A percentile compares a stretch with the other conserved stretches of the same genome.
phyloP scores from a whole-genome alignment of 2,329 filamentous ascomycete species.

The Sclerotinia minor region DNA sequence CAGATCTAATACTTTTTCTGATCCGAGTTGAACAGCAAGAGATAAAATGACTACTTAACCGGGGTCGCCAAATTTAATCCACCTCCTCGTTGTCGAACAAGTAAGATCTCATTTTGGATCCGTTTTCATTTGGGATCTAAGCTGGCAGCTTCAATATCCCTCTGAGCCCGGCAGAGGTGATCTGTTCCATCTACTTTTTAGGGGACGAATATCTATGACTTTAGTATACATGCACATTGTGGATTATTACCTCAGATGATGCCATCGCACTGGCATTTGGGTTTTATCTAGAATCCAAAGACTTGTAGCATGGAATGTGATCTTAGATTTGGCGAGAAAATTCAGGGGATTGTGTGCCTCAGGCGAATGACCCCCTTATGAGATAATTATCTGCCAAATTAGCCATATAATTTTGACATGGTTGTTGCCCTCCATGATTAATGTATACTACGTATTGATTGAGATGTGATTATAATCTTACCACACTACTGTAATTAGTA shows the following conservation, averaged over 20 bases:
- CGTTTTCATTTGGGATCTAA: background rate
- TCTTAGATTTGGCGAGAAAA: background rate
- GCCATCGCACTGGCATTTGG: background rate
- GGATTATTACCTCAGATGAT: background rate
- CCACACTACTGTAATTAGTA: too few species aligned
- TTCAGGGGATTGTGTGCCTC: background rate
- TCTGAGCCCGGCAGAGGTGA: background rate
- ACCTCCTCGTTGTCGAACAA: too few species aligned
- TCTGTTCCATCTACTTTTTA: background rate
- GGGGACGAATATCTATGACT: background rate
- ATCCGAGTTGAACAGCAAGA: background rate
- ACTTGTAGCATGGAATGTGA: background rate
- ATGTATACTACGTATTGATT: too few species aligned
- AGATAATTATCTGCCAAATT: background rate
- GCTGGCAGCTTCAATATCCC: background rate
- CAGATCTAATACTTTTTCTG: background rate
- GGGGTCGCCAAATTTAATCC: too few species aligned
- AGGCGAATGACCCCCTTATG: background rate
- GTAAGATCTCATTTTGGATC: too few species aligned
- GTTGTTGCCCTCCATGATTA: background rate
- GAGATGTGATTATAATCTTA: background rate
- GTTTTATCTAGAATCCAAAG: too few species aligned
- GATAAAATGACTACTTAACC: background rate
- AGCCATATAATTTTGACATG: background rate
- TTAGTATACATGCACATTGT: too few species aligned